phyloP scores from a whole-genome alignment of 306 rosid genomes.

The Quercus glauca region DNA sequence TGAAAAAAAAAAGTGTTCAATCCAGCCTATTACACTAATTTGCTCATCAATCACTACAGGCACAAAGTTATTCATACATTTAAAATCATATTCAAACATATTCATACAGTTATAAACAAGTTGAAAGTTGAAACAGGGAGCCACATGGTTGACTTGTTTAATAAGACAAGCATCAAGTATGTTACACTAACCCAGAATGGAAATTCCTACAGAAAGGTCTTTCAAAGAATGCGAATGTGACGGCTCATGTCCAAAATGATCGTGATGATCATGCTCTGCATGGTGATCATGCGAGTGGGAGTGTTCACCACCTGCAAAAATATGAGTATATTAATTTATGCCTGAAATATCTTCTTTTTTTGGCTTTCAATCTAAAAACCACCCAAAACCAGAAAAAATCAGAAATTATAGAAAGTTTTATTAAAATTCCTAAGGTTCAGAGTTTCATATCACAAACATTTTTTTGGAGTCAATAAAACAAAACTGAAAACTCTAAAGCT shows the following conservation, averaged over 20 bases:
- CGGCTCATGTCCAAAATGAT: conserved; percentile 44
- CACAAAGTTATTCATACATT: background rate
- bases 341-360: background rate
- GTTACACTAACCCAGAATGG: conserved; percentile 70
- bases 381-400: background rate
- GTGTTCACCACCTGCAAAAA: conserved; percentile 67
- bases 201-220: conserved; percentile 83
- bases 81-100: background rate
- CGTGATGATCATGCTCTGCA: conserved; percentile 47
- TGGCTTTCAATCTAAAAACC: background rate
- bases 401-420: background rate
- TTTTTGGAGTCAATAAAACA: background rate
- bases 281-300: conserved; percentile 60
- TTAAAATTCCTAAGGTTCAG: background rate
- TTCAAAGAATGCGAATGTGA: conserved; percentile 79
- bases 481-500: background rate
- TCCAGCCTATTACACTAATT: background rate
- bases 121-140: background rate
- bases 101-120: background rate
- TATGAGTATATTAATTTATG: conserved; percentile 5
- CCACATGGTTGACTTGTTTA: conserved; percentile 13
- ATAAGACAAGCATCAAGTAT: conserved; percentile 11
- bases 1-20: background rate
- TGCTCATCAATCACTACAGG: background rate
- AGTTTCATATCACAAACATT: background rate